Conservation (phyloP, 2,329 filamentous ascomycete species). For the Xenoacremonium recifei region DNA sequence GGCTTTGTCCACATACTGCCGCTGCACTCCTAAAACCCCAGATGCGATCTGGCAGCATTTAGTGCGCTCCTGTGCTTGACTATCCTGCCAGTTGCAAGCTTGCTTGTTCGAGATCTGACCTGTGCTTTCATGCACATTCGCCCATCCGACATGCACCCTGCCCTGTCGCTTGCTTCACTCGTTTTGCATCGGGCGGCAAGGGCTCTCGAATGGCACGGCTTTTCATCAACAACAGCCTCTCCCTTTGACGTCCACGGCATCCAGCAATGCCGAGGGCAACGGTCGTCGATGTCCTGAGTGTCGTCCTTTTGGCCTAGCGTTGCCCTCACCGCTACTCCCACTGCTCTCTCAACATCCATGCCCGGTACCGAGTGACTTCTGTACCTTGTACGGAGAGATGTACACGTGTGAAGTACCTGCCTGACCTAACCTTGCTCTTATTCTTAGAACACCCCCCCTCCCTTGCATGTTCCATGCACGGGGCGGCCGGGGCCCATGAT, state of each 20-base stretch:
- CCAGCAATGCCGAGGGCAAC: too few species aligned
- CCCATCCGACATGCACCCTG: conserved; percentile 4
- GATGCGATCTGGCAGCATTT: conserved; percentile 30
- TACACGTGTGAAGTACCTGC: conserved; percentile 21
- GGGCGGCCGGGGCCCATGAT: conserved; percentile 17
- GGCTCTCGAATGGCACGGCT: too few species aligned
- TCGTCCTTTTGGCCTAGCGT: conserved; percentile 26
- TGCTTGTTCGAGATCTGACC: conserved; percentile 24
- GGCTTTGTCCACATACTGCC: conserved; percentile 28
- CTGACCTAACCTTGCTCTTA: too few species aligned
- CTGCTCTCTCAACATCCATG: conserved; percentile 1
- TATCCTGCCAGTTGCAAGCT: conserved; percentile 15
- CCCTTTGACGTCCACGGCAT: too few species aligned
- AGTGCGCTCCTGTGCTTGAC: conserved; percentile 28
- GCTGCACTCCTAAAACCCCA: conserved; percentile 22
- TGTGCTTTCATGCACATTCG: conserved; percentile 27
- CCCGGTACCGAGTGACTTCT: too few species aligned
- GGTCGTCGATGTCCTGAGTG: too few species aligned
- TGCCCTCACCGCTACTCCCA: conserved; percentile 26
- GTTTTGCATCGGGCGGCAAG: too few species aligned
- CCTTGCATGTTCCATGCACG: conserved; percentile 18
- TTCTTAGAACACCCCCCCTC: conserved; percentile 22
- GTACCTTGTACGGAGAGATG: too few species aligned
- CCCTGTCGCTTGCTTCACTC: too few species aligned
- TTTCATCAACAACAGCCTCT: too few species aligned